phyloP scores from a whole-genome alignment of 768 basidiomycete species.

The Lactarius psammicola region DNA sequence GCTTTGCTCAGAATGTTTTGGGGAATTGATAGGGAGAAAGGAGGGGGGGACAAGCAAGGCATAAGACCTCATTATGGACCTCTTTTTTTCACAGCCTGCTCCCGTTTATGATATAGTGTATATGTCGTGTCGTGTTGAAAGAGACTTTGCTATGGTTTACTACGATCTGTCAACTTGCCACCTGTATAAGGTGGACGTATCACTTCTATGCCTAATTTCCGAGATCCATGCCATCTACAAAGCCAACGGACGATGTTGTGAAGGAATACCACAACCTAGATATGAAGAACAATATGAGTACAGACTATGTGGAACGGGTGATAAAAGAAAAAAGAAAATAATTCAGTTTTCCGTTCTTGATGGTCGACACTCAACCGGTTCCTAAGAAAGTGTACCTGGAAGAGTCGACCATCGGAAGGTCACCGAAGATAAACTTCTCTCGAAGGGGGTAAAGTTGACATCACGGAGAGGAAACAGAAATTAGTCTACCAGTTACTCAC shows the following conservation, averaged over 20 bases:
- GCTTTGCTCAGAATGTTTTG: not conserved
- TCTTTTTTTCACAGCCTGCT: not conserved
- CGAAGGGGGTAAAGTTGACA: conserved; percentile 4
- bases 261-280: not conserved
- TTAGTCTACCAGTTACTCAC: not conserved
- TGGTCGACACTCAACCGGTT: conserved; percentile 12
- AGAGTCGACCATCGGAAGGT: conserved; percentile 14
- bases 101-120: conserved; percentile 3
- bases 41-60: not conserved
- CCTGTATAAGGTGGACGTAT: too few relatives aligned
- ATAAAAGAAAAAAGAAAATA: not conserved
- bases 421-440: conserved; percentile 14
- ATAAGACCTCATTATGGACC: not conserved
- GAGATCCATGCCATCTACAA: not conserved
- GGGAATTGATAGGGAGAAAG: not conserved
- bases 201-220: too few relatives aligned
- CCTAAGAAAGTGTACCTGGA: conserved; percentile 17
- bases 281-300: conserved; percentile 4
- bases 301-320: not conserved
- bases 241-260: not conserved
- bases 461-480: conserved; percentile 2
- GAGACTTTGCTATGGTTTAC: not conserved
- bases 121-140: not conserved
- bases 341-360: conserved; percentile 26
- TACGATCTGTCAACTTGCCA: not conserved